Conservation (phyloP, 176 grass and related monocot genomes). For the Dendrocalamus sinicus region DNA sequence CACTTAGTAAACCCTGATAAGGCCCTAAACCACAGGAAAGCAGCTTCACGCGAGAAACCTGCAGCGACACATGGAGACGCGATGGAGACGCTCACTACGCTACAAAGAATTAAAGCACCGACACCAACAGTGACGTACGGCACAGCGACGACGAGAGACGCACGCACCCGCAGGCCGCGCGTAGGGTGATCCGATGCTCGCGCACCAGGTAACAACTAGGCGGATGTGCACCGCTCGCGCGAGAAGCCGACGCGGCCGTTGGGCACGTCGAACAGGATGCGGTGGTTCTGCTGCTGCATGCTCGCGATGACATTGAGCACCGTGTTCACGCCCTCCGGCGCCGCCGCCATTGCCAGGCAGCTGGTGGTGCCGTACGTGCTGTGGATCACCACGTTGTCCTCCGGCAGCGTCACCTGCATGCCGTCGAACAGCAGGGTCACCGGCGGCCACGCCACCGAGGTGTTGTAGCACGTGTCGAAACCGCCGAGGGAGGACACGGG, state of each 20-base stretch:
- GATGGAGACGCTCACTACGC: background rate
- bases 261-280: conserved; percentile 83
- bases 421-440: conserved; percentile 74
- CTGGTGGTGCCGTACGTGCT: conserved; percentile 76
- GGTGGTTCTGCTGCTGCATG: conserved; percentile 98
- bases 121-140: background rate
- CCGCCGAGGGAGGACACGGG: conserved; percentile 75
- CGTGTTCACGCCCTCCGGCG: conserved; percentile 71
- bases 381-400: conserved; percentile 75
- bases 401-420: conserved; percentile 68
- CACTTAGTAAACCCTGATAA: background rate
- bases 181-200: background rate
- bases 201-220: background rate
- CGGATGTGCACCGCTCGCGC: conserved; percentile 66
- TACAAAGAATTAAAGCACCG: conserved; percentile 10
- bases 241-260: conserved; percentile 72
- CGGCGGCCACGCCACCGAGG: conserved; percentile 46
- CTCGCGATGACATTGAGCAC: conserved; percentile 89
- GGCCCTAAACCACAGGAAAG: background rate
- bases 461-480: conserved; percentile 93
- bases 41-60: background rate
- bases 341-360: conserved; percentile 78
- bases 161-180: background rate
- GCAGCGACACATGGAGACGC: background rate
- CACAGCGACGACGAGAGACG: background rate